These are phyloP conservation scores for Yarrowia keelungensis DNA, from an alignment of 805 yeast genomes.

Conservation along the genomic window DNA sequence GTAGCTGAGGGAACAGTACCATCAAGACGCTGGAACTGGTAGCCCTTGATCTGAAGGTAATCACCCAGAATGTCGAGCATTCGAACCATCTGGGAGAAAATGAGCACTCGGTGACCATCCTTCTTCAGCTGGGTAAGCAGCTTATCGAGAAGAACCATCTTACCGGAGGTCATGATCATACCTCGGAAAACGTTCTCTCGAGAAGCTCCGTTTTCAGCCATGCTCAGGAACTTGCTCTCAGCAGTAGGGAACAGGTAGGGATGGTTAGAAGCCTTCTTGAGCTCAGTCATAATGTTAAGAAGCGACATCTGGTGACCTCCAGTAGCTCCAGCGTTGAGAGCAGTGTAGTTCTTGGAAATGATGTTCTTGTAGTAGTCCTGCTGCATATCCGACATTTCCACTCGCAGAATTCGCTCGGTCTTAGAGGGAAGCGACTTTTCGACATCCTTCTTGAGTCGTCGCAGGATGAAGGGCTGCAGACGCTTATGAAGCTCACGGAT, in stretches of 20 bases:
- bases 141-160: conserved; percentile 95
- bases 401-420: conserved; percentile 92
- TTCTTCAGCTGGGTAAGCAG: conserved; percentile 79
- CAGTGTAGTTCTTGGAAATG: conserved; percentile 88
- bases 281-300: conserved; percentile 90
- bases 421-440: conserved; percentile 96
- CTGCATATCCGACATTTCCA: conserved; percentile 92
- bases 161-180: conserved; percentile 95
- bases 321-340: conserved; percentile 82
- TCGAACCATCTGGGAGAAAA: conserved; percentile 96
- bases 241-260: conserved; percentile 95
- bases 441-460: conserved; percentile 95
- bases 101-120: conserved; percentile 95
- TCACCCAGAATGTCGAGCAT: conserved; percentile 95
- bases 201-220: conserved; percentile 54
- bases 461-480: conserved; percentile 87
- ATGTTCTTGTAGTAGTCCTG: conserved; percentile 95
- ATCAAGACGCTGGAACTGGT: conserved; percentile 88
- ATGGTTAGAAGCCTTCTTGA: conserved; percentile 96
- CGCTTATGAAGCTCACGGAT: conserved; percentile 84
- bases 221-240: conserved; percentile 75
- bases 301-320: conserved; percentile 82
- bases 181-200: conserved; percentile 88
- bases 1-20: conserved; percentile 96
- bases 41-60: conserved; percentile 84